phyloP scores from a whole-genome alignment of 352 stramenopile genomes.

The Blastocystis hominis region DNA sequence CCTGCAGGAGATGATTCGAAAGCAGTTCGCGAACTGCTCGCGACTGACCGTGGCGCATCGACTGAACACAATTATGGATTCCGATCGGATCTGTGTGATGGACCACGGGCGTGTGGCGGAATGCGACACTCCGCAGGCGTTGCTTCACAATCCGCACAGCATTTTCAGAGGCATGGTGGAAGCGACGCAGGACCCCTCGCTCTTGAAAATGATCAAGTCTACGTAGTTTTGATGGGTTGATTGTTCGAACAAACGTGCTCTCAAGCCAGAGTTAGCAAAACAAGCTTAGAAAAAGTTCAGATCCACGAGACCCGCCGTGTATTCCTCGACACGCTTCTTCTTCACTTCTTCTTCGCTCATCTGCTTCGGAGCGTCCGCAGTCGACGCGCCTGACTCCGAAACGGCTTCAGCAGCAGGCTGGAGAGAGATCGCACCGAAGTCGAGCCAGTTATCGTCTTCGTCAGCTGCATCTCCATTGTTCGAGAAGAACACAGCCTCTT shows the following conservation, averaged over 20 bases:
- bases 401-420: not conserved
- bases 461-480: not conserved
- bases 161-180: constrained; percentile 20
- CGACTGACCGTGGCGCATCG: constrained; percentile 89
- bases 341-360: not conserved
- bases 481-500: not conserved
- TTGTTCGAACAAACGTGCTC: too few relatives aligned
- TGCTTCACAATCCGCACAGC: constrained; percentile 70
- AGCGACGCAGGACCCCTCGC: constrained; percentile 3
- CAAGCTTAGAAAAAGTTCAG: not conserved
- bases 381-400: not conserved
- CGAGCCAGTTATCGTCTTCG: not conserved
- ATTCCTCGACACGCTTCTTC: not conserved
- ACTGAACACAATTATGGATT: constrained; percentile 90
- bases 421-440: not conserved
- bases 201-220: not conserved
- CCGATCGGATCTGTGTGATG: constrained; percentile 86
- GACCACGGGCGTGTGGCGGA: constrained; percentile 81
- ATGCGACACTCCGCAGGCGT: constrained; percentile 68
- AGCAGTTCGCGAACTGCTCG: constrained; percentile 69
- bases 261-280: too few relatives aligned
- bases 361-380: not conserved
- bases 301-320: not conserved
- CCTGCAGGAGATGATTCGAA: constrained; percentile 68
- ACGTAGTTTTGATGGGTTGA: too few relatives aligned